These are phyloP conservation scores for Rhynchosporium graminicola DNA, from an alignment of 2,329 filamentous ascomycete genomes.

Conservation along the genomic window DNA sequence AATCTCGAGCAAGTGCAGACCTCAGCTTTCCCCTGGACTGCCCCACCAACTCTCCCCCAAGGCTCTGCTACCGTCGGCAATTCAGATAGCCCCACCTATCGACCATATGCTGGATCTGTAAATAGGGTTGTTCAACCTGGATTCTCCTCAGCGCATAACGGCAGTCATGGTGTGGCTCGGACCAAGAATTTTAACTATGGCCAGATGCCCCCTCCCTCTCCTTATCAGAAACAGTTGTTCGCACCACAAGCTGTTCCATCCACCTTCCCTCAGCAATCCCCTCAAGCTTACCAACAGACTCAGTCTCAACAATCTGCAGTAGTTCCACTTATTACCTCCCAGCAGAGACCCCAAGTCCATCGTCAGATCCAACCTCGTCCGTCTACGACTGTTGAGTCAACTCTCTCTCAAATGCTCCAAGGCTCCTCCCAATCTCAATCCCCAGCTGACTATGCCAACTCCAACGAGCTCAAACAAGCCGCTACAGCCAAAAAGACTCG, in stretches of 20 bases:
- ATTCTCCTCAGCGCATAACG: neutral
- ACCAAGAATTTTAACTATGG: no score
- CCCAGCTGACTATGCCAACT: neutral
- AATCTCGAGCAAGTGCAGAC: neutral
- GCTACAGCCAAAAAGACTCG: neutral
- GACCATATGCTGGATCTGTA: neutral
- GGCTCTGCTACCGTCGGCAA: neutral
- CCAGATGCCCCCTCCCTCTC: no score
- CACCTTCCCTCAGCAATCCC: no score
- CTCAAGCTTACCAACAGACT: no score
- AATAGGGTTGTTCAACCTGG: no score
- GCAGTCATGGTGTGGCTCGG: no score
- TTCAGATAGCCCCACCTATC: neutral
- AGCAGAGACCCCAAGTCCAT: neutral
- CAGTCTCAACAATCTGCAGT: no score
- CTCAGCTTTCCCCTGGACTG: neutral
- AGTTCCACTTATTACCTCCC: neutral
- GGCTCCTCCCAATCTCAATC: neutral
- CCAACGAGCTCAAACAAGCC: neutral
- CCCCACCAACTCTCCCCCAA: neutral
- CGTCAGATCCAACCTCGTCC: neutral
- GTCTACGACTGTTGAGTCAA: neutral
- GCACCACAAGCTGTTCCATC: no score
- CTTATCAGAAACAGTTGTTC: no score
- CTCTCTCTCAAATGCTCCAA: neutral